Evolutionary conservation across 2,329 filamentous ascomycete genomes (phyloP).

Genomic region (Neophaeococcomyces aloes): DNA sequence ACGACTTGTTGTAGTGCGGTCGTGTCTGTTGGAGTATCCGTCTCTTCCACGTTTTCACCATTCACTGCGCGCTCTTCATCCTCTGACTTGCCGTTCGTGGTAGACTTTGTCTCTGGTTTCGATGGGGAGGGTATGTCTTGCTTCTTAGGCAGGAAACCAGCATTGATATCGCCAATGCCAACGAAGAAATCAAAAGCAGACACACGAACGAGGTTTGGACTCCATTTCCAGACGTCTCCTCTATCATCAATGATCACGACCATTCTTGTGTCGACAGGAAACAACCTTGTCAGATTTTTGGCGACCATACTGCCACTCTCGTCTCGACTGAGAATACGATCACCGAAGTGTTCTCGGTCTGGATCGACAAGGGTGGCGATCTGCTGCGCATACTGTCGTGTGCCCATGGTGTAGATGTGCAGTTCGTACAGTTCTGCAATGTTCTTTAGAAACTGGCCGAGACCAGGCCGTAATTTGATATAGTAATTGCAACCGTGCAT

Average conservation of each 20-base stretch:
- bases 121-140: constrained; percentile 43
- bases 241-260: constrained; percentile 97
- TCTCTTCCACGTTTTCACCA: constrained; percentile 5
- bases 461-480: constrained; percentile 87
- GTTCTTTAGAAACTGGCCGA: constrained; percentile 67
- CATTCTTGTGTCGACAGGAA: constrained; percentile 97
- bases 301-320: constrained; percentile 88
- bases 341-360: constrained; percentile 76
- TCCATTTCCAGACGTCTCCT: constrained; percentile 92
- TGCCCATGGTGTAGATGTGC: constrained; percentile 99
- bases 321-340: constrained; percentile 89
- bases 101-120: constrained; percentile 22
- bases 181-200: constrained; percentile 96
- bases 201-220: constrained; percentile 87
- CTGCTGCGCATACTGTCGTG: constrained; percentile 83
- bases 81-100: constrained; percentile 18
- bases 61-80: background rate
- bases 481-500: constrained; percentile 86
- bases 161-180: constrained; percentile 97
- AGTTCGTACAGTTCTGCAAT: constrained; percentile 79
- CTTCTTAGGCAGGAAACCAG: constrained; percentile 83
- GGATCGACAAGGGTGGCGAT: constrained; percentile 92
- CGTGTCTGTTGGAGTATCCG: constrained; percentile 14
- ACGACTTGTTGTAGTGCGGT: constrained; percentile 60
- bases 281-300: constrained; percentile 82